phyloP scores from a whole-genome alignment of 2,329 filamentous ascomycete genomes.

The Botrytis medusae region DNA sequence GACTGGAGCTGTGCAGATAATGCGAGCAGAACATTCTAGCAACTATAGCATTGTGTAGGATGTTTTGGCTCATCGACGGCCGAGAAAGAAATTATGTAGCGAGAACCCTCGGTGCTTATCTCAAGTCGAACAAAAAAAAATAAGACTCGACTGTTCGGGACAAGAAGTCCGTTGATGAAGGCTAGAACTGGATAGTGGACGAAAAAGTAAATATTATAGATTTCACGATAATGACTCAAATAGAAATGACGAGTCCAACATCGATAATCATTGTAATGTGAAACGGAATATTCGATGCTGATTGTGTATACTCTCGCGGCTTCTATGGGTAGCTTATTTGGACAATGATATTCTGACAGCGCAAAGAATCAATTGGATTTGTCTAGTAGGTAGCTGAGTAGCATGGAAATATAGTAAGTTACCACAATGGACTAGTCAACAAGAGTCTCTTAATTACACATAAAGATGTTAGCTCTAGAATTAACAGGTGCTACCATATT shows the following conservation, averaged over 20 bases:
- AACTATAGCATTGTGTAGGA: too few species aligned
- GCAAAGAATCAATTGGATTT: background rate
- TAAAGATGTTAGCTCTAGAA: rapidly evolving
- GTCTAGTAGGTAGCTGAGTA: background rate
- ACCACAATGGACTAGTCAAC: rapidly evolving
- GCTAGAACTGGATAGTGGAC: rapidly evolving
- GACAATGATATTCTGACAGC: background rate
- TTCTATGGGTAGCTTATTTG: background rate
- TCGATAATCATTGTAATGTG: background rate
- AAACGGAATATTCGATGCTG: background rate
- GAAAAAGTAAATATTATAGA: background rate
- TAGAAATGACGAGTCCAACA: too few species aligned
- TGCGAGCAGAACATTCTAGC: background rate
- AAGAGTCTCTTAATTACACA: background rate
- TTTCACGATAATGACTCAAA: background rate
- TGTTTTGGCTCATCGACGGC: too few species aligned
- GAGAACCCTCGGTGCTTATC: background rate
- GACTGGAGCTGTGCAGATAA: background rate
- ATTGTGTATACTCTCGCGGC: background rate
- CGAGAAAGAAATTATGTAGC: background rate
- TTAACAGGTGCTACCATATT: rapidly evolving
- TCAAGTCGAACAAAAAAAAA: background rate
- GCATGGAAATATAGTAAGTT: background rate
- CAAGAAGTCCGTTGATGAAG: rapidly evolving
- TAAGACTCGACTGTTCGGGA: background rate